These are phyloP conservation scores for Saksenaea vasiformis DNA, from an alignment of 371 early-diverging fungal species.

Conservation along the genomic window DNA sequence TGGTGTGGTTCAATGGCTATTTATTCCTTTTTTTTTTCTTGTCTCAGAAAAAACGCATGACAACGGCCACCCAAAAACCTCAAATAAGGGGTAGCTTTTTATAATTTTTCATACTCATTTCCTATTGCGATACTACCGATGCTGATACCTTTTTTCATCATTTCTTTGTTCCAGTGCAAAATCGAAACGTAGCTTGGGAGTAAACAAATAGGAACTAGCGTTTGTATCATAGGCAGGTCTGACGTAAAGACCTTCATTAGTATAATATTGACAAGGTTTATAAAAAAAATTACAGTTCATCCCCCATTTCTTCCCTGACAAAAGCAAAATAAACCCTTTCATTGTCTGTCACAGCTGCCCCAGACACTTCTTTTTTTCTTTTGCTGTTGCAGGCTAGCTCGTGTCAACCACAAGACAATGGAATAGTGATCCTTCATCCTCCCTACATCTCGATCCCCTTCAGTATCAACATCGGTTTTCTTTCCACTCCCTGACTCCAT, in stretches of 20 bases:
- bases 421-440: neutral
- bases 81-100: neutral
- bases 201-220: neutral
- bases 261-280: neutral
- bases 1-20: neutral
- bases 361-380: neutral
- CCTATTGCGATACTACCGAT: neutral
- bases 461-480: neutral
- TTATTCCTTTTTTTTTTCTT: conserved; percentile 1
- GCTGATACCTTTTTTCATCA: neutral
- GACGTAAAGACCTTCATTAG: neutral
- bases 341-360: neutral
- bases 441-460: neutral
- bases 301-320: neutral
- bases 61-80: neutral
- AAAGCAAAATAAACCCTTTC: conserved; percentile 2
- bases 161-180: neutral
- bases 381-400: neutral
- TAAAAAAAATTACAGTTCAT: neutral
- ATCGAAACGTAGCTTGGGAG: too few relatives aligned
- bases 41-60: neutral
- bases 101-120: neutral
- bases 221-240: neutral
- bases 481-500: neutral
- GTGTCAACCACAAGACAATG: conserved; percentile 3